Evolutionary conservation across 257 asterid genomes (phyloP), one percentile per base, ranked within the genome.

Genomic region (Linaria vulgaris): DNA sequence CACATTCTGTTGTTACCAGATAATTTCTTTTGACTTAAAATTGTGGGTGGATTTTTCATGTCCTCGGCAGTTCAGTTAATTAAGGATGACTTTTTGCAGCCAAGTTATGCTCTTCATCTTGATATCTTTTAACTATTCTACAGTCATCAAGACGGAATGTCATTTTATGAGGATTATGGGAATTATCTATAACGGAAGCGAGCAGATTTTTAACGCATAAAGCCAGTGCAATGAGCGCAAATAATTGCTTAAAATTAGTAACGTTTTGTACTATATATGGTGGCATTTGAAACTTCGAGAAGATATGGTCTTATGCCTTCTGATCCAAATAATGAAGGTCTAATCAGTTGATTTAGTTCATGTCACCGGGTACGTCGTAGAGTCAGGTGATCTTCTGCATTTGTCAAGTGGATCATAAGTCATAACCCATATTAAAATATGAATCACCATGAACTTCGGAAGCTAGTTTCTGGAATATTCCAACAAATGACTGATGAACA

Each of bases 41-140:
- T 44, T 48, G 52, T 46, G 34, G 50, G 39, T 58, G 65, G 72
- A 66, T 43, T 30, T 57, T 47, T 66, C 21, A 56, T 56, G 63
- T 24, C 19, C 21, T 43, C 37, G 47, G 6, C 17, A 20, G 13
- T 54, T 66, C 53, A 34, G 9, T 67, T 47, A 55, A 56, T 44
- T 9, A 22, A 58, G 60, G 47, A 14, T 48, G 44, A 15, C 30
- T 15, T 55, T 54, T 34, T 8, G 34, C 22, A 16, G n/a, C 21
- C 15, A 55, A 24, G n/a, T 21, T 4, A 59, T 53, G 4, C 24
- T 21, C 59, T 56, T 58, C 19, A n/a, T 27, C 31, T 37, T 16
- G 15, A 21, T 27, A 41, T 51, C 12, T 51, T 64, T 22, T 13
- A 20, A 64, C 27, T 24, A 11, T 16, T 31, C 13, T 53, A 14